Evolutionary conservation across 306 rosid genomes (phyloP), one percentile per base, ranked within the genome.

Genomic region (Styphnolobium japonicum): DNA sequence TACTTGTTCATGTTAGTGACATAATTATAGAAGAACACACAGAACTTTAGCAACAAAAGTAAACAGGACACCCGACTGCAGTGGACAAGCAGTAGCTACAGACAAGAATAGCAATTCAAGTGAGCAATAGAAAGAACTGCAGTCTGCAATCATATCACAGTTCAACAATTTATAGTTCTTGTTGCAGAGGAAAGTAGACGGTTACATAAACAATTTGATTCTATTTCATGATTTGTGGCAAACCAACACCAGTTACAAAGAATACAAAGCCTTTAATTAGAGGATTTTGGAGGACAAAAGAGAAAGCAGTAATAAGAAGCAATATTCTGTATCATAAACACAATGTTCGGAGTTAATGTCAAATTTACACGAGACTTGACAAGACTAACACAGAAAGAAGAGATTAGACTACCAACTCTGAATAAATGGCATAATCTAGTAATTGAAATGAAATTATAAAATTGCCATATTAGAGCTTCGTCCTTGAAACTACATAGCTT

Each of bases 401-500:
- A 49, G 14, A 64, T 53, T 34, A 51, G 43, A 51, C 40, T 14
- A 33, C 5, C 53, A 64, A 58, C 1, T 7, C 9, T 10, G 36
- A 49, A 65, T 1, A 71, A 46, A 25, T 19, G 29, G 43, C 77
- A 80, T 25, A 27, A 40, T 58, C 36, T 67, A 66, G n/a, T 37
- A 53, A 29, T 22, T 64, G 39, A 64, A 63, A 82, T 18, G 10
- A 15, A 75, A 60, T 18, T 68, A 67, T 25, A 15, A 68, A 60
- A 42, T 75, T 48, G 19, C 31, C 29, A 37, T 14, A 39, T 23
- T 27, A 55, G 18, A 71, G 53, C 71, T 63, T 72, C 14, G 6
- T 63, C 71, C 81, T 62, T 33, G 66, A 36, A 61, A 67, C 69
- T 72, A 81, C 46, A 80, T 11, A 77, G 25, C 68, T 43, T 29